A percentile compares a stretch with the other conserved stretches of the same genome.
phyloP scores from a whole-genome alignment of 202 grass and related monocot genomes.

The Schoenoplectus triqueter region DNA sequence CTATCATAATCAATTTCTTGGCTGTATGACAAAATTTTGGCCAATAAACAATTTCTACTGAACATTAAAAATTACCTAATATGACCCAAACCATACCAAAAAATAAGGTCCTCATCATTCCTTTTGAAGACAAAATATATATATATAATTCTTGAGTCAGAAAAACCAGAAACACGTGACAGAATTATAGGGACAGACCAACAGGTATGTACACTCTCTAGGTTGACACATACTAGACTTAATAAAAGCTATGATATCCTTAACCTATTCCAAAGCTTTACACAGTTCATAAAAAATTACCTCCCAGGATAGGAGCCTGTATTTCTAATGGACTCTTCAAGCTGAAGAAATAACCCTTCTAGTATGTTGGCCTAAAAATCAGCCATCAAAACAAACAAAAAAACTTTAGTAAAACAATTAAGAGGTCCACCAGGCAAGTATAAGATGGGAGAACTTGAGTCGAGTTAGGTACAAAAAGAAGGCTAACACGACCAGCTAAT shows the following conservation, averaged over 20 bases:
- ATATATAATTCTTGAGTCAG: background rate
- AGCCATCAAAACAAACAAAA: background rate
- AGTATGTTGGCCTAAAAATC: constrained; percentile 76
- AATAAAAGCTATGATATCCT: background rate
- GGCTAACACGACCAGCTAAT: background rate
- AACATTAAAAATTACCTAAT: background rate
- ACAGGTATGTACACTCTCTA: constrained; percentile 6
- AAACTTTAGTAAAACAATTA: background rate
- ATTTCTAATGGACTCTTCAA: constrained; percentile 78
- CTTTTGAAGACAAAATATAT: too few relatives aligned
- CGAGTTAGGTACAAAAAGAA: background rate
- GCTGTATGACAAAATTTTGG: background rate
- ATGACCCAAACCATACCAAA: background rate
- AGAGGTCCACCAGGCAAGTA: background rate
- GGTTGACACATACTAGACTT: constrained; percentile 13
- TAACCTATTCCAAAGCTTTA: constrained; percentile 20
- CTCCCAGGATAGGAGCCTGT: constrained; percentile 92
- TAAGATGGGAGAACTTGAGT: background rate
- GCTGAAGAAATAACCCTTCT: constrained; percentile 91
- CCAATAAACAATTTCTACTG: background rate
- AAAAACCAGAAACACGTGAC: background rate
- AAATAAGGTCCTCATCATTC: background rate
- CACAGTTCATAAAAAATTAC: constrained; percentile 52
- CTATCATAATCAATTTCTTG: constrained; percentile 12
- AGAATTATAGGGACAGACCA: background rate